phyloP scores from a whole-genome alignment of 331 rosid species.

The Malus hybrid region DNA sequence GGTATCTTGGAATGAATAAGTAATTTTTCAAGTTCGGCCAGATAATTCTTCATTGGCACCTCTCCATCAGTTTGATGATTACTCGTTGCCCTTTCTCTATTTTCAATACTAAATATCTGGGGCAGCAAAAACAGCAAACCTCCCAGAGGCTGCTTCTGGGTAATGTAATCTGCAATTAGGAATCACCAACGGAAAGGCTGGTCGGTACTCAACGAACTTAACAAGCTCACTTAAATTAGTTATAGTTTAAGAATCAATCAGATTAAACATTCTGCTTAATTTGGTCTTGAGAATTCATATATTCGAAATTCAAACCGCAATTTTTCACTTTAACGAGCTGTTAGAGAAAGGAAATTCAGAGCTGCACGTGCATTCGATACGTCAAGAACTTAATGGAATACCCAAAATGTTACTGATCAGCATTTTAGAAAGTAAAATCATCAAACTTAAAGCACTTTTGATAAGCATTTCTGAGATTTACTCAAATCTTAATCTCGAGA shows the following conservation, averaged over 20 bases:
- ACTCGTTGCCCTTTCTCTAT: constrained; percentile 28
- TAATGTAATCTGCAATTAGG: constrained; percentile 60
- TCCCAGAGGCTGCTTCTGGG: constrained; percentile 72
- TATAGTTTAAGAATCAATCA: background rate
- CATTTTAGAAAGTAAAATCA: background rate
- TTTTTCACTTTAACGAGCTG: background rate
- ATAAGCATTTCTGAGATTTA: background rate
- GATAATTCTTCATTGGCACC: constrained; percentile 35
- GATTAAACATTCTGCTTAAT: background rate
- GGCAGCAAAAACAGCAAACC: constrained; percentile 89
- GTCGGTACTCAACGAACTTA: constrained; percentile 6
- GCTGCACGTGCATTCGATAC: too few relatives aligned
- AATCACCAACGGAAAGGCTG: background rate
- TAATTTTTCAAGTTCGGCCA: constrained; percentile 72
- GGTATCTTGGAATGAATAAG: constrained; percentile 80
- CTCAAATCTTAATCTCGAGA: background rate
- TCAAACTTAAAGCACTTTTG: background rate
- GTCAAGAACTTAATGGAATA: background rate
- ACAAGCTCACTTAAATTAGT: background rate
- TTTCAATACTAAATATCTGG: constrained; percentile 46
- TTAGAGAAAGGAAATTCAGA: too few relatives aligned
- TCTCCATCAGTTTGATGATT: constrained; percentile 29
- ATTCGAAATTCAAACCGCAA: background rate
- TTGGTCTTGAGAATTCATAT: background rate
- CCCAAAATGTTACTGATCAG: background rate